phyloP scores from a whole-genome alignment of 768 basidiomycete genomes.

The Pholiota microspora region DNA sequence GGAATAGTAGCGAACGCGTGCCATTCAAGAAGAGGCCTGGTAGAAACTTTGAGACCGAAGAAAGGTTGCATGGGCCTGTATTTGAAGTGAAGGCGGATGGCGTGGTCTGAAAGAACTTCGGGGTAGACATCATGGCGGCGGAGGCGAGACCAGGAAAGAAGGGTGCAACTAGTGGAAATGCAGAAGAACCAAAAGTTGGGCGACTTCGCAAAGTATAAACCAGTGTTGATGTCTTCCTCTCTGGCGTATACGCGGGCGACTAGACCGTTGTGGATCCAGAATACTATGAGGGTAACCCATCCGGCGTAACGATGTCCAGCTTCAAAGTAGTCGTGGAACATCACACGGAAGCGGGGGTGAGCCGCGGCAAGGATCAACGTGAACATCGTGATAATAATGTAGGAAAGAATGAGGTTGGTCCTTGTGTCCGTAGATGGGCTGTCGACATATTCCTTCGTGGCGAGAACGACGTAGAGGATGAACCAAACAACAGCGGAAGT shows the following conservation, averaged over 20 bases:
- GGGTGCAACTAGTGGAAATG: slow-evolving; percentile 34
- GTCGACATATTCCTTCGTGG: slow-evolving; percentile 33
- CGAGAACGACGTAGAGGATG: slow-evolving; percentile 43
- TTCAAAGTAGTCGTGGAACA: slow-evolving; percentile 53
- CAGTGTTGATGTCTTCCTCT: slow-evolving; percentile 30
- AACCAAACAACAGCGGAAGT: slow-evolving; percentile 52
- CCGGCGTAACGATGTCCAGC: slow-evolving; percentile 52
- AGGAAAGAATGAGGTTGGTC: slow-evolving; percentile 34
- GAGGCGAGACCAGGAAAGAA: slow-evolving; percentile 52
- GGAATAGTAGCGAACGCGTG: slow-evolving; percentile 46
- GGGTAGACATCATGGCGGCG: slow-evolving; percentile 44
- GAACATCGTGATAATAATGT: slow-evolving; percentile 45
- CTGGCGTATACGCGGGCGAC: slow-evolving; percentile 33
- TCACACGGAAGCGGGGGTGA: slow-evolving; percentile 42
- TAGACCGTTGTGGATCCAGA: slow-evolving; percentile 44
- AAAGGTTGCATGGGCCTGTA: slow-evolving; percentile 38
- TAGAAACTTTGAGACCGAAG: slow-evolving; percentile 30
- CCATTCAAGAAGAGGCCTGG: slow-evolving; percentile 45
- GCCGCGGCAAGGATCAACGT: slow-evolving; percentile 45
- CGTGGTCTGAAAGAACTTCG: slow-evolving; percentile 52
- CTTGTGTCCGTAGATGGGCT: slow-evolving; percentile 25
- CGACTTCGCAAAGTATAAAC: slow-evolving; percentile 40
- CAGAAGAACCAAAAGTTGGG: slow-evolving; percentile 48
- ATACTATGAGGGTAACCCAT: slow-evolving; percentile 46
- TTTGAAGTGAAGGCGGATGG: slow-evolving; percentile 53